Base-by-base conservation (phyloP, 176 grass and related monocot genomes). In the Bothriochloa decipiens region DNA sequence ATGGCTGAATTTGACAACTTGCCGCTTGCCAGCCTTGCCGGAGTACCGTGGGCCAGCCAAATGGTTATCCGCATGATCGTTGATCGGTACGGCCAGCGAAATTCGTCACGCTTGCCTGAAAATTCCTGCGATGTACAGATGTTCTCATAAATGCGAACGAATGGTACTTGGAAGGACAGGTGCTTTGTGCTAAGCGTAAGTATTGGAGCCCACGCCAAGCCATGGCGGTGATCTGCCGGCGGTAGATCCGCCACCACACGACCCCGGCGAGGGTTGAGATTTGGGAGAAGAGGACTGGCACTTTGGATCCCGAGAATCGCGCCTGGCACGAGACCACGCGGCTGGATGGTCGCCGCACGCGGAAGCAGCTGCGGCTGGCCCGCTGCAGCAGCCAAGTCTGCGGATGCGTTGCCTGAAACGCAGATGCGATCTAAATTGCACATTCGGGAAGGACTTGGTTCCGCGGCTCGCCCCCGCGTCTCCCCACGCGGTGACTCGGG, bases 61-160 rank as follows among this genome's bases (percentile, higher is more conserved):
- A 65, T 0, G 26, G 11, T 6, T 65, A 29, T 65, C 62, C 10
- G 2, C 62, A 65, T 29, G 26, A 65, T 62, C 58, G 4, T 26
- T 7, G 11, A 26, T 72, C 23, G 25, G 23, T 8, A 46, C 70
- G 70, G 23, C n/a, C 70, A 46, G 70, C 70, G 4, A 47, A 72
- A 72, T 72, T 74, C 42, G 45, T 52, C 72, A 20, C 33, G 8
- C 16, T 0, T 74, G 72, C 10, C 45, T 52, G 26, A 20, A 52
- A 74, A 52, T 74, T 74, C 72, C 45, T 33, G 43, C 45, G 22
- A 74, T 74, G 72, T 32, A 74, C 72, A 20, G 72, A 74, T 20
- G 26, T 4, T 50, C 26, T 52, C 45, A 52, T 74, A 20, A 74
- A 74, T 33, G 17, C 16, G 16, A 29, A 33, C 16, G 16, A 29